A percentile compares a stretch with the other conserved stretches of the same genome.
These are phyloP conservation scores for Trichomonas gallinae DNA, from an alignment of 208 protist species.

Conservation along the genomic window DNA sequence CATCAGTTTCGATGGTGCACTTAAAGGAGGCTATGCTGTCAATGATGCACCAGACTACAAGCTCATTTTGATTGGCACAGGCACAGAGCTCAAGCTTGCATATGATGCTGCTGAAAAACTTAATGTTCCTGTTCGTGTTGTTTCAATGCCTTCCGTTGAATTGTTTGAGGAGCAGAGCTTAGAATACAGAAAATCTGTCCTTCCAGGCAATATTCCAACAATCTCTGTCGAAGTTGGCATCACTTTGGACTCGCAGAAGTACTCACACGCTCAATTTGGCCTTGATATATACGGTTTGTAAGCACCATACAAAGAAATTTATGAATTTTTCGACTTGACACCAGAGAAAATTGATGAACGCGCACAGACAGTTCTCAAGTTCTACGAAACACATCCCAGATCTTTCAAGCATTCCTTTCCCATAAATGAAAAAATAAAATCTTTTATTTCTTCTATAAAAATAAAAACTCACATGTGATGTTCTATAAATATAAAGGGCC, in stretches of 20 bases:
- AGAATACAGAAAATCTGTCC: slow-evolving; percentile 59
- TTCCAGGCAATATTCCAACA: slow-evolving; percentile 23
- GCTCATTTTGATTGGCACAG: slow-evolving; percentile 77
- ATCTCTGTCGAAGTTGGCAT: not conserved
- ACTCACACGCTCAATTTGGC: not conserved
- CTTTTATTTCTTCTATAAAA: no score
- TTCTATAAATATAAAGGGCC: no score
- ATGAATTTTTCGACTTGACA: not conserved
- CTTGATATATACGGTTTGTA: not conserved
- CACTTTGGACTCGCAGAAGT: not conserved
- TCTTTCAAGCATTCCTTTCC: not conserved
- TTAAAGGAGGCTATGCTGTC: slow-evolving; percentile 44
- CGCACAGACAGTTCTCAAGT: not conserved
- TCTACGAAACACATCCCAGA: not conserved
- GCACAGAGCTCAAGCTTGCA: slow-evolving; percentile 72
- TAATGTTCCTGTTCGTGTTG: slow-evolving; percentile 51
- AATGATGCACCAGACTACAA: slow-evolving; percentile 40
- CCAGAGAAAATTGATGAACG: not conserved
- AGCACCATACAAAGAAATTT: not conserved
- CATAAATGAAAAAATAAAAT: no score
- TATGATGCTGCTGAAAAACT: slow-evolving; percentile 24
- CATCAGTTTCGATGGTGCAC: slow-evolving; percentile 55
- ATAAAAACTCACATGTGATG: no score
- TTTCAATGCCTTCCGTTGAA: slow-evolving; percentile 89
- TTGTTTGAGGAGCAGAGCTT: slow-evolving; percentile 76